These are phyloP conservation scores for Penicillium silybi DNA, from an alignment of 495 filamentous ascomycete species.

Conservation along the genomic window DNA sequence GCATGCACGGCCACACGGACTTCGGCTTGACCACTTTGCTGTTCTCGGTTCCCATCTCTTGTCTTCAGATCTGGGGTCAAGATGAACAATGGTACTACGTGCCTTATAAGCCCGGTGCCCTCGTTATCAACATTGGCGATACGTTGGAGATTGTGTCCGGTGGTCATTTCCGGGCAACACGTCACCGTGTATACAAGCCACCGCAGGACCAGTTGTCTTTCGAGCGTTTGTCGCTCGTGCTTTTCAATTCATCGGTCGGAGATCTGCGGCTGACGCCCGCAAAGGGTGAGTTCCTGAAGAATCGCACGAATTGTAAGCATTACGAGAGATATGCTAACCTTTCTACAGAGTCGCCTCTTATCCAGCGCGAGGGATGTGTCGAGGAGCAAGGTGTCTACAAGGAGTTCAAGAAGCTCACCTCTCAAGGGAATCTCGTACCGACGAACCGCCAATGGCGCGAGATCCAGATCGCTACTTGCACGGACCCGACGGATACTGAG, in stretches of 20 bases:
- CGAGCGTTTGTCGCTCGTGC: constrained; percentile 40
- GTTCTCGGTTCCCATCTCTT: constrained; percentile 41
- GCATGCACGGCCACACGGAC: constrained; percentile 47
- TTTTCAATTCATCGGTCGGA: constrained; percentile 41
- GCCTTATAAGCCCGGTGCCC: constrained; percentile 39
- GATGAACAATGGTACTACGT: constrained; percentile 44
- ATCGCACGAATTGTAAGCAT: neutral
- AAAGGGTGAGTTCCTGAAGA: constrained; percentile 12
- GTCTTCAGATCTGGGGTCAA: constrained; percentile 41
- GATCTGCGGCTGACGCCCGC: constrained; percentile 35
- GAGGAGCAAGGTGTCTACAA: constrained; percentile 41
- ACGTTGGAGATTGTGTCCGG: constrained; percentile 45
- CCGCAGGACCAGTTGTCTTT: constrained; percentile 37
- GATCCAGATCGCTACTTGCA: constrained; percentile 37
- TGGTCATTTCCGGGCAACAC: constrained; percentile 47
- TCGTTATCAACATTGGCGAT: constrained; percentile 47
- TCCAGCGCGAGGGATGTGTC: constrained; percentile 37
- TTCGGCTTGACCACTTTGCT: constrained; percentile 41
- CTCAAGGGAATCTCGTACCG: constrained; percentile 32
- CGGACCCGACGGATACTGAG: constrained; percentile 37
- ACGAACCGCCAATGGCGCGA: constrained; percentile 40
- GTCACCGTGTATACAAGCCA: constrained; percentile 39
- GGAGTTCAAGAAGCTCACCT: constrained; percentile 34
- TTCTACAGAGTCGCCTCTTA: constrained; percentile 32
- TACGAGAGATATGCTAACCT: neutral